Percentiles rank a stretch among this genome's conserved stretches.
phyloP scores from a whole-genome alignment of 148 eudicot genomes.

The Polygonum maritimum region DNA sequence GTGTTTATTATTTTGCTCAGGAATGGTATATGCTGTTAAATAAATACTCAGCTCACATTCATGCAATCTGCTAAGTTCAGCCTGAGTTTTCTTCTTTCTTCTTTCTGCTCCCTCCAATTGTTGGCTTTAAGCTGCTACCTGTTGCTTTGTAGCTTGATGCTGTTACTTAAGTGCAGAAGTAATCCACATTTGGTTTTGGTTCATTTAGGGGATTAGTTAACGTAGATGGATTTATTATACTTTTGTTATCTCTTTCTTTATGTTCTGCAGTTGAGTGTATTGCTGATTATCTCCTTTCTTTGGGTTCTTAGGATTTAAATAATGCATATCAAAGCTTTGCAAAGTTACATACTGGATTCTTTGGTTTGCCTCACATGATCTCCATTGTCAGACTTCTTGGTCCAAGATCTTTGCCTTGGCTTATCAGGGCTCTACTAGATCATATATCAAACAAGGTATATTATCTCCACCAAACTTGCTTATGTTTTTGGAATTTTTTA shows the following conservation, averaged over 20 bases:
- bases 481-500: conserved; percentile 5
- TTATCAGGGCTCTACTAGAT: conserved; percentile 87
- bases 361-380: conserved; percentile 86
- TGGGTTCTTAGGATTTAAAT: conserved; percentile 62
- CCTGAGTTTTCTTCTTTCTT: background rate
- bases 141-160: background rate
- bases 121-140: background rate
- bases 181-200: background rate
- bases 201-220: background rate
- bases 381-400: conserved; percentile 79
- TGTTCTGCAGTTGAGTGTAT: background rate
- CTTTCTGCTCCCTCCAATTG: background rate
- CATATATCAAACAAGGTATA: conserved; percentile 85
- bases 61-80: background rate
- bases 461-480: background rate
- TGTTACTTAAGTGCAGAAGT: background rate
- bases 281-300: background rate
- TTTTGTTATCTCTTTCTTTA: background rate
- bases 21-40: background rate
- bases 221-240: background rate
- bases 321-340: conserved; percentile 96
- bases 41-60: background rate
- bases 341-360: conserved; percentile 80
- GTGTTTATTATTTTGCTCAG: background rate
- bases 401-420: conserved; percentile 93